phyloP scores from a whole-genome alignment of 139 green algal genomes.

The Zygnema cylindricum region DNA sequence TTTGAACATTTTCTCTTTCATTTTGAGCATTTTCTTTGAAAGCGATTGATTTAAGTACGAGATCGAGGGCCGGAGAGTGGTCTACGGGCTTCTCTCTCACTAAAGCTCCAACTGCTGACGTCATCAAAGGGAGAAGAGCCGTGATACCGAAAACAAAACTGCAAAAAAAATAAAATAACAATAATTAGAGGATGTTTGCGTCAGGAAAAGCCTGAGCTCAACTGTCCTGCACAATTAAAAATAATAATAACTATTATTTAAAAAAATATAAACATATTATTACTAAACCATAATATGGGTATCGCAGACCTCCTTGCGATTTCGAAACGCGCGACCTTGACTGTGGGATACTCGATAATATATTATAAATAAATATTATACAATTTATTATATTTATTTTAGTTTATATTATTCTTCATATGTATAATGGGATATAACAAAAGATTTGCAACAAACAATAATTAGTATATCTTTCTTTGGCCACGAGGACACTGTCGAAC shows the following conservation, averaged over 20 bases:
- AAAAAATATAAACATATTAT: background rate
- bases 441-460: too few species aligned
- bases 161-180: background rate
- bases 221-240: background rate
- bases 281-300: background rate
- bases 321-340: background rate
- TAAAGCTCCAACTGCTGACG: slow-evolving; percentile 65
- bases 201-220: background rate
- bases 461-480: too few species aligned
- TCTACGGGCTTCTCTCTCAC: slow-evolving; percentile 68
- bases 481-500: too few species aligned
- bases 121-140: slow-evolving; percentile 77
- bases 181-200: background rate
- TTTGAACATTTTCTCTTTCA: background rate
- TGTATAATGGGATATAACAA: too few species aligned
- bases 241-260: background rate
- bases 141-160: slow-evolving; percentile 78
- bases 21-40: background rate
- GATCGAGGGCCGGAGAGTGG: background rate
- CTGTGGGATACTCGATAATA: background rate
- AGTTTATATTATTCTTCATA: too few species aligned
- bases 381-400: too few species aligned
- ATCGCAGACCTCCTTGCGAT: background rate
- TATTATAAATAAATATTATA: too few species aligned
- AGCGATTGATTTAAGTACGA: background rate